A percentile compares a stretch with the other conserved stretches of the same genome.
phyloP scores from a whole-genome alignment of 164 flowering plant species.

The Amborella trichopoda region DNA sequence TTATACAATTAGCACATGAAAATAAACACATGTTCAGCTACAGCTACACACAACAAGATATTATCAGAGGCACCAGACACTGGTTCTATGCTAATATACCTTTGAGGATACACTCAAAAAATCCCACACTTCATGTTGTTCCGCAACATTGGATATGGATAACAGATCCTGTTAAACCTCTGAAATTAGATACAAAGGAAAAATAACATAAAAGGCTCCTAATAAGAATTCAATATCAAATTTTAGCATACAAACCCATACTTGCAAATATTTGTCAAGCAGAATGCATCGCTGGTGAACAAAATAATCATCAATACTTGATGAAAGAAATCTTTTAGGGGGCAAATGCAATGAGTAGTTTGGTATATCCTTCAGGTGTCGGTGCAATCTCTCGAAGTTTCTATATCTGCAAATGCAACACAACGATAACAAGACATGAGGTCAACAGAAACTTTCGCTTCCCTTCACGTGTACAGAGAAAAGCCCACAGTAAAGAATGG shows the following conservation, averaged over 20 bases:
- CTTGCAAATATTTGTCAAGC: conserved; percentile 92
- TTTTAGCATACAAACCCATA: conserved; percentile 19
- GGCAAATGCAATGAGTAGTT: conserved; percentile 90
- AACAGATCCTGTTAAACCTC: conserved; percentile 64
- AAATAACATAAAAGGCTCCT: conserved; percentile 2
- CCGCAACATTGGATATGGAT: conserved; percentile 97
- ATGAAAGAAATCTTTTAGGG: conserved; percentile 97
- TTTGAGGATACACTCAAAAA: conserved; percentile 81
- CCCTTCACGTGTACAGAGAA: too few relatives aligned
- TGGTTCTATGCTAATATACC: too few relatives aligned
- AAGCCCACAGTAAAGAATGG: too few relatives aligned
- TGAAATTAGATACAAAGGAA: conserved; percentile 7
- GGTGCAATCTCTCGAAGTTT: conserved; percentile 92
- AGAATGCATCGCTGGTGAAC: conserved; percentile 98
- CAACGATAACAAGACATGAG: too few relatives aligned
- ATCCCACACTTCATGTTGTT: conserved; percentile 99
- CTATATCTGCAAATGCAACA: conserved; percentile 51
- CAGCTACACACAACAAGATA: too few relatives aligned
- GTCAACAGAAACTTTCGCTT: too few relatives aligned
- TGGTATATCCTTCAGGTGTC: conserved; percentile 91
- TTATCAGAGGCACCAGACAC: too few relatives aligned
- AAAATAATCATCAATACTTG: conserved; percentile 93
- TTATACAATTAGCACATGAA: too few relatives aligned
- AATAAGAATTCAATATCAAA: conserved; percentile 1
- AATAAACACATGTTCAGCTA: too few relatives aligned